Evolutionary conservation across 306 rosid species (phyloP).

Genomic region (Ormosia emarginata): DNA sequence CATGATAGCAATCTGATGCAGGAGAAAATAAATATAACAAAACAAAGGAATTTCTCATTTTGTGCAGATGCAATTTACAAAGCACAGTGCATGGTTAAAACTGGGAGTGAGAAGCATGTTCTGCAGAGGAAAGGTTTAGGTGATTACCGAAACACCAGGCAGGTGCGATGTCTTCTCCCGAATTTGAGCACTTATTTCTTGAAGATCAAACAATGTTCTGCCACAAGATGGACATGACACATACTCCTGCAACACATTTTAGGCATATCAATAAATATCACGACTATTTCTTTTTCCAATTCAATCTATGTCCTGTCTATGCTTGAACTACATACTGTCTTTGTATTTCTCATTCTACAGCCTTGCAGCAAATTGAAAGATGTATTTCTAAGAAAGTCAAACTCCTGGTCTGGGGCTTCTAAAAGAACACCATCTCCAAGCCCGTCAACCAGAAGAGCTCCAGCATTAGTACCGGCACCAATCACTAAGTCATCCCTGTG

Average conservation of each 20-base stretch:
- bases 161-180: conserved; percentile 90
- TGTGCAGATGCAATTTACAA: not conserved
- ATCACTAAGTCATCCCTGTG: conserved; percentile 92
- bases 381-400: conserved; percentile 81
- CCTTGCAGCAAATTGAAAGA: conserved; percentile 98
- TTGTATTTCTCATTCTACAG: conserved; percentile 97
- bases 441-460: conserved; percentile 95
- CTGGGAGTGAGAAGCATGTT: not conserved
- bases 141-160: conserved; percentile 92
- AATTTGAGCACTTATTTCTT: conserved; percentile 90
- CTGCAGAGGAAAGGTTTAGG: not conserved
- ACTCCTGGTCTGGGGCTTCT: conserved; percentile 83
- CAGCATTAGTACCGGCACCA: conserved; percentile 84
- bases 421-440: conserved; percentile 92
- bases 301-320: not conserved
- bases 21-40: not conserved
- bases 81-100: not conserved
- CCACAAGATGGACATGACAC: conserved; percentile 99
- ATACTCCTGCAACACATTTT: conserved; percentile 67
- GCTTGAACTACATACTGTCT: conserved; percentile 59
- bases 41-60: not conserved
- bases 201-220: conserved; percentile 98
- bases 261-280: conserved; percentile 7
- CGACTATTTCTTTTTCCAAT: not conserved
- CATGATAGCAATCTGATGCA: conserved; percentile 92